These are phyloP conservation scores for Pseudogymnoascus sp. DNA, from an alignment of 2,329 filamentous ascomycete species.

Conservation along the genomic window DNA sequence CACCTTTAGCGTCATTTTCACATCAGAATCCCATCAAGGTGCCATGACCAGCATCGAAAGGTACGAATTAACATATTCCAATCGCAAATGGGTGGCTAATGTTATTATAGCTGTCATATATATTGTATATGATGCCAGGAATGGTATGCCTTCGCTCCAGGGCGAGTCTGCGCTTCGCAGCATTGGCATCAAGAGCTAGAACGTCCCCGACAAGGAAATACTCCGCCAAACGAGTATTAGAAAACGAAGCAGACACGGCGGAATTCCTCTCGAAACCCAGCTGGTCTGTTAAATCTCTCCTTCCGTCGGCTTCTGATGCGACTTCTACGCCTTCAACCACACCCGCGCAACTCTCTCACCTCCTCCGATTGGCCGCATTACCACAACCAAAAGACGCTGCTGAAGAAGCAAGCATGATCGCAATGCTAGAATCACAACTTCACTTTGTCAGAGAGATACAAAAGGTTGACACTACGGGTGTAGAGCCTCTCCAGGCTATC, in stretches of 20 bases:
- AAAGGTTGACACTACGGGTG: conserved; percentile 60
- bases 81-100: conserved; percentile 7
- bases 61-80: neutral
- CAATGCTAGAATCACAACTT: conserved; percentile 70
- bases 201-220: neutral
- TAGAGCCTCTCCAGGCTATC: conserved; percentile 68
- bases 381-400: conserved; percentile 54
- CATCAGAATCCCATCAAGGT: conserved; percentile 3
- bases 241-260: conserved; percentile 16
- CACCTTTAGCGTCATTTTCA: conserved; percentile 6
- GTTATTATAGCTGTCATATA: neutral
- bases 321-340: conserved; percentile 18
- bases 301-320: conserved; percentile 37
- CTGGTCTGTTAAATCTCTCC: conserved; percentile 75
- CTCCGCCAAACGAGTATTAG: conserved; percentile 3
- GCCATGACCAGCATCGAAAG: neutral
- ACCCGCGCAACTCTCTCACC: conserved; percentile 41
- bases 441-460: conserved; percentile 87
- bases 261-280: conserved; percentile 60
- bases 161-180: neutral
- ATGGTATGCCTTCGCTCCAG: conserved; percentile 4
- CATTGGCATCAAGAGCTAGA: neutral
- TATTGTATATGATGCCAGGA: conserved; percentile 4
- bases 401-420: conserved; percentile 63
- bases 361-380: conserved; percentile 82